A percentile compares a stretch with the other conserved stretches of the same genome.
phyloP scores from a whole-genome alignment of 2,329 filamentous ascomycete species.

The Stemphylium lycopersici region DNA sequence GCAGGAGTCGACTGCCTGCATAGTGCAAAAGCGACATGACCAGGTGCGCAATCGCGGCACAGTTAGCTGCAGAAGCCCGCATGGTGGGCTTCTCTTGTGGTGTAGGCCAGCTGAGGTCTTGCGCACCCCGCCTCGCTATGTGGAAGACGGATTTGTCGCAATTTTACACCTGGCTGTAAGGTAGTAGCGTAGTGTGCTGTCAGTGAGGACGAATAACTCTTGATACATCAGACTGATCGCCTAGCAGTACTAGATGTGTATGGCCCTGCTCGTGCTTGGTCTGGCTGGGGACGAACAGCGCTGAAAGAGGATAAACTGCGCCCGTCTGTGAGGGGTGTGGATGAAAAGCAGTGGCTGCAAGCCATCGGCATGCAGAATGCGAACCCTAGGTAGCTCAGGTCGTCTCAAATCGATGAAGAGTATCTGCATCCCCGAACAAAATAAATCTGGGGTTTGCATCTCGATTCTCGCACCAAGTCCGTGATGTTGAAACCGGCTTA shows the following conservation, averaged over 20 bases:
- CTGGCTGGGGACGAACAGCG: too few species aligned
- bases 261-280: too few species aligned
- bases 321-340: neutral
- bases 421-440: neutral
- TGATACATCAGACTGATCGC: neutral
- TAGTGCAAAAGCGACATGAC: neutral
- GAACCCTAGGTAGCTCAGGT: neutral
- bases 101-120: too few species aligned
- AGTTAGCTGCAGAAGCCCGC: neutral
- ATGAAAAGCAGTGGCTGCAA: neutral
- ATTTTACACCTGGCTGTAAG: neutral
- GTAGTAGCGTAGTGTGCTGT: neutral
- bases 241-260: neutral
- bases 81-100: neutral
- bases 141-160: neutral
- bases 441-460: too few species aligned
- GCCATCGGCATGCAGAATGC: neutral
- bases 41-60: neutral
- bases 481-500: neutral
- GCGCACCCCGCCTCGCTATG: too few species aligned
- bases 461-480: neutral
- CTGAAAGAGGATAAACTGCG: too few species aligned
- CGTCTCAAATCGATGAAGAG: neutral
- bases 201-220: neutral
- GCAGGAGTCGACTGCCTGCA: too few species aligned